Conservation (phyloP, 805 yeast genomes). For the Torulaspora delbrueckii region DNA sequence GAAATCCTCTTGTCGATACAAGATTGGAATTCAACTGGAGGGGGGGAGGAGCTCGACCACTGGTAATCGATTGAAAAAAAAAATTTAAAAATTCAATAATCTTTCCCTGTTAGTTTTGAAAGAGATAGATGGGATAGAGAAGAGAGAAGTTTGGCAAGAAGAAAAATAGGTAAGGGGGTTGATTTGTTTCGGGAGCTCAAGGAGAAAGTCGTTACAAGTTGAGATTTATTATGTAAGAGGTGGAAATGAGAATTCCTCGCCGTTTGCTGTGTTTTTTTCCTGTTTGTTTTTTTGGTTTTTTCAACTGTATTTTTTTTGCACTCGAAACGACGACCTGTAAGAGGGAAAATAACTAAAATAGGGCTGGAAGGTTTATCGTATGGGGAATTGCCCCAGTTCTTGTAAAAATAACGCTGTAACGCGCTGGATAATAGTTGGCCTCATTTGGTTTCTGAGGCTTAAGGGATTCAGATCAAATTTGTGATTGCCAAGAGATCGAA, state of each 20-base stretch:
- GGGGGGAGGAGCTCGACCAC: neutral
- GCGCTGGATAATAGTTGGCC: too few species aligned
- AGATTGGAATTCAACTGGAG: neutral
- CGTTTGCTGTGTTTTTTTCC: constrained; percentile 9
- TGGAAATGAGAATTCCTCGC: neutral
- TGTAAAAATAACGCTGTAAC: too few species aligned
- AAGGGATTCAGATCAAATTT: too few species aligned
- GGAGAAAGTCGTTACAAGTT: neutral
- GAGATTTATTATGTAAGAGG: constrained; percentile 1
- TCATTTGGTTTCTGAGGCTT: too few species aligned
- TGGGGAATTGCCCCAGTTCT: too few species aligned
- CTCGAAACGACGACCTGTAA: constrained; percentile 1
- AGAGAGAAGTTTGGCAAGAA: neutral
- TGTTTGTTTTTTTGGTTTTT: constrained; percentile 3
- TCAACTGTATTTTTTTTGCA: constrained; percentile 6
- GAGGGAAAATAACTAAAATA: neutral
- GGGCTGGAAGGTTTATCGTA: neutral
- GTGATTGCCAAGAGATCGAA: too few species aligned
- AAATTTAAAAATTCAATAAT: too few species aligned
- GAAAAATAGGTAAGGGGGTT: neutral
- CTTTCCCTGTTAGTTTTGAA: neutral
- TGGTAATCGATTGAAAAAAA: neutral
- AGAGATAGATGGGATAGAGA: neutral
- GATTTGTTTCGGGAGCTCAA: neutral
- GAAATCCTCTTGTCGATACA: neutral